Percentiles rank a stretch among this genome's conserved stretches.
phyloP scores from a whole-genome alignment of 1,284 basidiomycete genomes.

The Schizophyllum commune region DNA sequence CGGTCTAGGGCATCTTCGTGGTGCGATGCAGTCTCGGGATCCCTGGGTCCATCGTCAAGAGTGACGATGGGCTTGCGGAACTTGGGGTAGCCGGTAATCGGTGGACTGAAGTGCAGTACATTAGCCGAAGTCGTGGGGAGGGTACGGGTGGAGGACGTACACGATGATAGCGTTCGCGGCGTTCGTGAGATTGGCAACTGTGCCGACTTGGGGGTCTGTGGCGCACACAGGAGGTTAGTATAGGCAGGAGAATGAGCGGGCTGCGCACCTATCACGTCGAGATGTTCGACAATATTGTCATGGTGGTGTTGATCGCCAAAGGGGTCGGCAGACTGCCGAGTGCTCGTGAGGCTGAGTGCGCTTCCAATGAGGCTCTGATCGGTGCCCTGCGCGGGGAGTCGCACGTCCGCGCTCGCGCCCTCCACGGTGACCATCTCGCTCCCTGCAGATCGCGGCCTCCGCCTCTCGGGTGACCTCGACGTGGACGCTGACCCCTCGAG shows the following conservation, averaged over 20 bases:
- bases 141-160: conserved; percentile 22
- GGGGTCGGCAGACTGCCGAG: conserved; percentile 16
- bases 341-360: conserved; percentile 29
- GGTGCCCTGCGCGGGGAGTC: conserved; percentile 15
- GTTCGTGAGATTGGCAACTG: conserved; percentile 65
- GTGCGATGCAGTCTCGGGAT: conserved; percentile 20
- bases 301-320: conserved; percentile 40
- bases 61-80: conserved; percentile 55
- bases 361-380: conserved; percentile 36
- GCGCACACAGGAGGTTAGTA: conserved; percentile 2
- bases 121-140: not conserved
- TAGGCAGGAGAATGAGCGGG: not conserved
- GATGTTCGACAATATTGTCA: conserved; percentile 68
- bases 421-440: not conserved
- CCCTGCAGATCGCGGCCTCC: not conserved
- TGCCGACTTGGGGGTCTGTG: conserved; percentile 66
- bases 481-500: not conserved
- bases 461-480: conserved; percentile 7
- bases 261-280: conserved; percentile 67
- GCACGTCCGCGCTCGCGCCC: conserved; percentile 19
- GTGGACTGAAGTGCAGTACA: conserved; percentile 38
- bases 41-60: conserved; percentile 16
- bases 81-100: conserved; percentile 52
- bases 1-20: conserved; percentile 61
- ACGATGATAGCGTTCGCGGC: conserved; percentile 74